phyloP scores from a whole-genome alignment of 2,329 filamentous ascomycete genomes.

The Colletotrichum spaethianum region DNA sequence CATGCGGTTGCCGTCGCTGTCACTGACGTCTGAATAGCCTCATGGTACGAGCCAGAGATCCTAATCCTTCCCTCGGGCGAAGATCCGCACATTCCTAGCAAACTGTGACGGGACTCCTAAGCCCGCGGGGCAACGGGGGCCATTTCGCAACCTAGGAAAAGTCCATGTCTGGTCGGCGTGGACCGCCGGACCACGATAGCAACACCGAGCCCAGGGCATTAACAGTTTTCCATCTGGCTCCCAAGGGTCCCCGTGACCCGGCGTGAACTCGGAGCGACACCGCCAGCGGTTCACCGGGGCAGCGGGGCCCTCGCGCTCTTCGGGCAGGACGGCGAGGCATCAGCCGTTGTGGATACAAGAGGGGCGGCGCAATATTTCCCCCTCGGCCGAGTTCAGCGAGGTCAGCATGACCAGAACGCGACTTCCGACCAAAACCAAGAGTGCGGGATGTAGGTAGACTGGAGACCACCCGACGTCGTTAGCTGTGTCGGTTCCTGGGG shows the following conservation, averaged over 20 bases:
- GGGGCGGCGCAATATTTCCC: neutral
- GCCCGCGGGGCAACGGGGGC: neutral
- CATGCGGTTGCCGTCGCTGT: neutral
- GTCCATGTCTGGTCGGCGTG: neutral
- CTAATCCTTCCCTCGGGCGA: neutral
- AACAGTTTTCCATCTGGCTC: neutral
- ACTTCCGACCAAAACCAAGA: neutral
- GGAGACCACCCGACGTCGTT: neutral
- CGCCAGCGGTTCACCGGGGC: neutral
- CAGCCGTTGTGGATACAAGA: neutral
- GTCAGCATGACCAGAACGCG: neutral
- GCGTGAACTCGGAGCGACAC: neutral
- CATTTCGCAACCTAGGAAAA: neutral
- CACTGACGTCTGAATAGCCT: constrained; percentile 36
- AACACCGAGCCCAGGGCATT: too few species aligned
- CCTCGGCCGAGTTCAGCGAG: neutral
- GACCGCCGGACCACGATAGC: too few species aligned
- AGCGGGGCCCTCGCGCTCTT: neutral
- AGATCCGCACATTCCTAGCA: neutral
- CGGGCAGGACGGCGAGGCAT: neutral
- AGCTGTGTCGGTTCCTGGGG: neutral
- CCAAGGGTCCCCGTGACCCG: neutral
- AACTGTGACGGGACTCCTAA: neutral
- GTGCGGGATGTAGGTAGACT: neutral
- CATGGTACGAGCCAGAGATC: constrained; percentile 5